phyloP scores from a whole-genome alignment of 352 stramenopile genomes.

The Saprolegnia diclina region DNA sequence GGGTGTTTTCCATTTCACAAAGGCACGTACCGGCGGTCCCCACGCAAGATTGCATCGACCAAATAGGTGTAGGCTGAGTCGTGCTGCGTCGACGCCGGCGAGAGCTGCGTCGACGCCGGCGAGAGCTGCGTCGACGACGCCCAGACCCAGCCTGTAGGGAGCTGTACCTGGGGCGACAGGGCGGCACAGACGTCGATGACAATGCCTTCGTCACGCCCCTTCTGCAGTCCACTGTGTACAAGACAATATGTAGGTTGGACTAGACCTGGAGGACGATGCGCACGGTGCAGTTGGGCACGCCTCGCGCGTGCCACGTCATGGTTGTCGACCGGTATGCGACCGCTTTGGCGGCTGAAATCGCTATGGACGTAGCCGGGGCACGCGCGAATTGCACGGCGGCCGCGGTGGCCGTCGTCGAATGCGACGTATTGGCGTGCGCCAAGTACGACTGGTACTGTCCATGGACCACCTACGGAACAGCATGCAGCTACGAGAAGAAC shows the following conservation, averaged over 20 bases:
- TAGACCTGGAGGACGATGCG: constrained; percentile 15
- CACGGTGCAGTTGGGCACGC: not conserved
- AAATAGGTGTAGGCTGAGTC: constrained; percentile 12
- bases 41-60: constrained; percentile 7
- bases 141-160: not conserved
- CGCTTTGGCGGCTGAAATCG: constrained; percentile 6
- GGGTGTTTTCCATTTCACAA: not conserved
- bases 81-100: not conserved
- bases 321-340: not conserved
- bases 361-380: not conserved
- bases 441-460: constrained; percentile 18
- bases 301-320: not conserved
- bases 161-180: not conserved
- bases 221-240: not conserved
- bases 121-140: not conserved
- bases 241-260: not conserved
- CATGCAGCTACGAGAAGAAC: not conserved
- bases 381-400: not conserved
- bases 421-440: not conserved
- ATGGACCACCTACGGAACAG: not conserved
- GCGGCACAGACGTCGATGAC: constrained; percentile 18
- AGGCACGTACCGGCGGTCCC: constrained; percentile 8
- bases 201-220: not conserved
- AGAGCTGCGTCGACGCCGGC: not conserved
- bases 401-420: constrained; percentile 18